phyloP scores from a whole-genome alignment of 495 filamentous ascomycete genomes.

The Penicillium samsonianum region DNA sequence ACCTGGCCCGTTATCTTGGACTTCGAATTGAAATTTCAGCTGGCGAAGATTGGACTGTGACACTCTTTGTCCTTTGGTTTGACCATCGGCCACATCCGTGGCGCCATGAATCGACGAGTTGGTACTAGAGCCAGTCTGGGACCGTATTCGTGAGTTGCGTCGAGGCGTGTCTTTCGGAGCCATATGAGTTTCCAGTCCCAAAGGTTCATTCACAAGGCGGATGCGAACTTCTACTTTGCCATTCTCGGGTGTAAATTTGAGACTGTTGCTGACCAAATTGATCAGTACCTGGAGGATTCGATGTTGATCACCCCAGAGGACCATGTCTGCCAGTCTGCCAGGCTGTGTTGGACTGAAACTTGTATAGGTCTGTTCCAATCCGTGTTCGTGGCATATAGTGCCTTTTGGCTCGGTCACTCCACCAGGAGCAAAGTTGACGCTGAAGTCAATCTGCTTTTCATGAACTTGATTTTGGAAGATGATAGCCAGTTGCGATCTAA shows the following conservation, averaged over 20 bases:
- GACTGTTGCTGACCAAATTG: slow-evolving; percentile 87
- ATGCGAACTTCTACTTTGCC: slow-evolving; percentile 75
- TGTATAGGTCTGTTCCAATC: slow-evolving; percentile 38
- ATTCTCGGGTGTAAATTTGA: slow-evolving; percentile 86
- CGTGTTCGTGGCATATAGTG: slow-evolving; percentile 44
- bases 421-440: slow-evolving; percentile 61
- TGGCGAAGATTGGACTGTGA: slow-evolving; percentile 48
- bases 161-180: too few species aligned
- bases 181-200: too few species aligned
- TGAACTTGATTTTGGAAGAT: slow-evolving; percentile 89
- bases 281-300: slow-evolving; percentile 87
- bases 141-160: too few species aligned
- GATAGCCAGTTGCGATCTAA: slow-evolving; percentile 73
- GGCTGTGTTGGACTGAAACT: slow-evolving; percentile 60
- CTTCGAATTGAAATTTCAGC: slow-evolving; percentile 79
- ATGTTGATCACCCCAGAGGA: slow-evolving; percentile 88
- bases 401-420: slow-evolving; percentile 30
- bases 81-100: background rate
- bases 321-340: slow-evolving; percentile 68
- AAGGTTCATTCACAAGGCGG: slow-evolving; percentile 57
- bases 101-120: too few species aligned
- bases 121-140: too few species aligned
- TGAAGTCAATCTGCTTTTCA: slow-evolving; percentile 72
- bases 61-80: slow-evolving; percentile 50
- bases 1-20: slow-evolving; percentile 88